These are phyloP conservation scores for Fomitopsis serialis DNA, from an alignment of 768 basidiomycete genomes.

Conservation along the genomic window DNA sequence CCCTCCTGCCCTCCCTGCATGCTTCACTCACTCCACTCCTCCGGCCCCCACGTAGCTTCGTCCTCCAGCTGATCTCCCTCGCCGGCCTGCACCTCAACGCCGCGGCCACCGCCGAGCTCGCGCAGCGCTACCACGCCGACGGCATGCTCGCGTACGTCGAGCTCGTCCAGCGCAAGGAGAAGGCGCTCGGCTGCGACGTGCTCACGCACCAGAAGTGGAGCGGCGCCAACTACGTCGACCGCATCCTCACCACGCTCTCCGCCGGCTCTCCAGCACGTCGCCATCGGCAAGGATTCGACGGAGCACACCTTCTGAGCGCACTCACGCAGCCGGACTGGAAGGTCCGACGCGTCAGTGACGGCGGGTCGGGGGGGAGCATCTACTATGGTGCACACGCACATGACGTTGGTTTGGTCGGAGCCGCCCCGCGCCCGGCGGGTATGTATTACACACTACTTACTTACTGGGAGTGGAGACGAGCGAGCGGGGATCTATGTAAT, in stretches of 20 bases:
- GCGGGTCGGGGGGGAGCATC: too few species aligned
- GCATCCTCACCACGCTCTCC: conserved; percentile 77
- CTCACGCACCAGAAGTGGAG: conserved; percentile 97
- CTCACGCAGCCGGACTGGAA: not conserved
- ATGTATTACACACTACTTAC: not conserved
- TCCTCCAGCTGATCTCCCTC: conserved; percentile 84
- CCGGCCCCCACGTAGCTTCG: conserved; percentile 52
- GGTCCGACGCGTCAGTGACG: too few species aligned
- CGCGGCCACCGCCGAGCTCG: conserved; percentile 74
- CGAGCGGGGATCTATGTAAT: not conserved
- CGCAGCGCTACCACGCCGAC: conserved; percentile 74
- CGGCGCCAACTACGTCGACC: conserved; percentile 86
- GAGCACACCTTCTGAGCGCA: conserved; percentile 70
- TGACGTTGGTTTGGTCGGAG: not conserved
- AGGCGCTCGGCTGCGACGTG: conserved; percentile 84
- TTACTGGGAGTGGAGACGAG: not conserved
- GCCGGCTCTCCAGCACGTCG: conserved; percentile 88
- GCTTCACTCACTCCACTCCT: not conserved
- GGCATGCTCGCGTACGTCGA: conserved; percentile 94
- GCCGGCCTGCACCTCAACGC: conserved; percentile 88
- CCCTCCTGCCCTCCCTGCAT: not conserved
- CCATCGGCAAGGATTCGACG: conserved; percentile 85
- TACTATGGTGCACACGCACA: too few species aligned
- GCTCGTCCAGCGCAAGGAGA: conserved; percentile 82
- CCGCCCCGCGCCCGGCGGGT: not conserved